phyloP scores from a whole-genome alignment of 2,329 filamentous ascomycete species.

The Sclerotinia glacialis region DNA sequence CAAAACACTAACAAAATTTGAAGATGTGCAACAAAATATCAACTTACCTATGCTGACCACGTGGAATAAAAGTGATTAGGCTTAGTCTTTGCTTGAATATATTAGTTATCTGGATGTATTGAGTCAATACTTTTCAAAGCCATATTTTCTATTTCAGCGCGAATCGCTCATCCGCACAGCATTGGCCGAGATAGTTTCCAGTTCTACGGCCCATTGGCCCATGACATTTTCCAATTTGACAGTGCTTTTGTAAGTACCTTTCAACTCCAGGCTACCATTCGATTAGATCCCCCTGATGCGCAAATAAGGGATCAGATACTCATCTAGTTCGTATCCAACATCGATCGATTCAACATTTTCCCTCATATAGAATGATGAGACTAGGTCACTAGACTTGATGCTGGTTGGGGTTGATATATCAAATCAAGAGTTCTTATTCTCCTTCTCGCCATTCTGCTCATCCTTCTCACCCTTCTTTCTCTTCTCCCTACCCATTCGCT shows the following conservation, averaged over 20 bases:
- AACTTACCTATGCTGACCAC: not conserved
- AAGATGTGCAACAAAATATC: constrained; percentile 6
- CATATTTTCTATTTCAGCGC: not conserved
- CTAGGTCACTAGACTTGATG: too few relatives aligned
- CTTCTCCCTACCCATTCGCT: not conserved
- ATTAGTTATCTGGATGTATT: not conserved
- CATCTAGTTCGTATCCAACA: not conserved
- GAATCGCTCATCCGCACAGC: accelerated
- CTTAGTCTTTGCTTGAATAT: too few relatives aligned
- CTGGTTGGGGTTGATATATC: too few relatives aligned
- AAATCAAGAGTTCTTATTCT: too few relatives aligned
- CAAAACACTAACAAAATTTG: not conserved
- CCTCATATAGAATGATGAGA: too few relatives aligned
- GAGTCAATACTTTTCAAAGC: not conserved
- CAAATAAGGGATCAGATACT: not conserved
- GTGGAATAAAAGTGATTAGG: not conserved
- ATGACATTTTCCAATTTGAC: not conserved
- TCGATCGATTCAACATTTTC: not conserved
- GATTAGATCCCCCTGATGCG: accelerated
- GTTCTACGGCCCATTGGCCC: not conserved
- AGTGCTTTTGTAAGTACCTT: not conserved
- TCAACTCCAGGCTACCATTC: accelerated
- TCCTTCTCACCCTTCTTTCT: too few relatives aligned
- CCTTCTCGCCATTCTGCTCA: too few relatives aligned
- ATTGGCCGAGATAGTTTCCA: not conserved